Conservation (phyloP, 2,329 filamentous ascomycete genomes). For the Hypoxylon sp. region DNA sequence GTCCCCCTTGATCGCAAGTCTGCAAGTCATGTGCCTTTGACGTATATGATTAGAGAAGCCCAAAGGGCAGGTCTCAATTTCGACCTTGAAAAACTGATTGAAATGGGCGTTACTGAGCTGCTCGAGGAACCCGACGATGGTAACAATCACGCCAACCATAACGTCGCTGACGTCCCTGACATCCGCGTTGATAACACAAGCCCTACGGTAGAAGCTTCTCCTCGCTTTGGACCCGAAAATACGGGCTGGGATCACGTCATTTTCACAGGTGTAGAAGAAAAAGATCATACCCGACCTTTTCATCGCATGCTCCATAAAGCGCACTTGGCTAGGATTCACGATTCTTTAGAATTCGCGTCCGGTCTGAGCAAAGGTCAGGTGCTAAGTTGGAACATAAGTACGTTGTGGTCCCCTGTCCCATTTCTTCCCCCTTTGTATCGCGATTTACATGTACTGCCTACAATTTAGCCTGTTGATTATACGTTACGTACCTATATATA, state of each 20-base stretch:
- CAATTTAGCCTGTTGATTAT: neutral
- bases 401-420: slow-evolving; percentile 65
- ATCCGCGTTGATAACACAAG: slow-evolving; percentile 56
- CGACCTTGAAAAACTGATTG: slow-evolving; percentile 76
- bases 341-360: slow-evolving; percentile 76
- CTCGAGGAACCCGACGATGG: slow-evolving; percentile 55
- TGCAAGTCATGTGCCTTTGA: slow-evolving; percentile 76
- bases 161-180: slow-evolving; percentile 48
- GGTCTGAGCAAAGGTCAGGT: slow-evolving; percentile 72
- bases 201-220: slow-evolving; percentile 39
- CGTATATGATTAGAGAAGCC: slow-evolving; percentile 79
- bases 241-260: slow-evolving; percentile 43
- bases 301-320: slow-evolving; percentile 72
- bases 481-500: neutral
- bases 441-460: neutral
- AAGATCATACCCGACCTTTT: slow-evolving; percentile 60
- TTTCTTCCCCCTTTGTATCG: neutral
- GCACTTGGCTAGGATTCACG: slow-evolving; percentile 73
- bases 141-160: slow-evolving; percentile 9
- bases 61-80: slow-evolving; percentile 77
- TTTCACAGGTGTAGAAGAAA: slow-evolving; percentile 29
- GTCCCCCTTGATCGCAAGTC: slow-evolving; percentile 70
- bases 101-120: slow-evolving; percentile 72
- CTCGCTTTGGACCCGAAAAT: slow-evolving; percentile 7
- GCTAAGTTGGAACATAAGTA: slow-evolving; percentile 79